Evolutionary conservation across 1,139 yeast genomes (phyloP).

Genomic region (Schwanniomyces etchellsii): DNA sequence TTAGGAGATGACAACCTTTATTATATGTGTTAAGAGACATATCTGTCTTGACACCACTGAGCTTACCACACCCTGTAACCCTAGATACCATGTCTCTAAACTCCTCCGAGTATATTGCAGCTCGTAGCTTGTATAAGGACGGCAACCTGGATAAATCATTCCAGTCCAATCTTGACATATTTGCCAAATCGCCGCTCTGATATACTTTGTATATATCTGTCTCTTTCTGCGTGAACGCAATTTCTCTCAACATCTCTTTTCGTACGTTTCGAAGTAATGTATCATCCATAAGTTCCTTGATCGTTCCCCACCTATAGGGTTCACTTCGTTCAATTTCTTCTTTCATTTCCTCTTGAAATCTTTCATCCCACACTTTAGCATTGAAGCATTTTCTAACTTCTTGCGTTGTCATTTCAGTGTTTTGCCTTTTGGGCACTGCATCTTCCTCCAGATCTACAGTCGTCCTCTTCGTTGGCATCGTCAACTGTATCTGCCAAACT

Average conservation of each 20-base stretch:
- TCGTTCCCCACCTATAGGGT: constrained; percentile 90
- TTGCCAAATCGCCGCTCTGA: constrained; percentile 95
- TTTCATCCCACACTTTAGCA: constrained; percentile 45
- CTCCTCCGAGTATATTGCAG: constrained; percentile 80
- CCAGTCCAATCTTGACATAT: constrained; percentile 77
- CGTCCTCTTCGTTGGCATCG: constrained; percentile 5
- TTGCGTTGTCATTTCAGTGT: constrained; percentile 20
- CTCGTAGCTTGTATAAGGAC: constrained; percentile 67
- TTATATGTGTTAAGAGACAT: constrained; percentile 89
- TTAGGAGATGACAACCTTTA: constrained; percentile 87
- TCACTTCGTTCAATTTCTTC: constrained; percentile 43
- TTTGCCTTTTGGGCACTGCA: constrained; percentile 12
- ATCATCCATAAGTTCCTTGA: constrained; percentile 68
- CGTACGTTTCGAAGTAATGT: constrained; percentile 72
- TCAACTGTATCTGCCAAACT: too few species aligned
- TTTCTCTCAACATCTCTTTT: constrained; percentile 72
- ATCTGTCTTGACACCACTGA: constrained; percentile 86
- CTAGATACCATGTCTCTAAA: constrained; percentile 79
- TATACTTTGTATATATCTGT: constrained; percentile 94
- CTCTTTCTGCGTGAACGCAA: constrained; percentile 90
- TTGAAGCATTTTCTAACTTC: constrained; percentile 49
- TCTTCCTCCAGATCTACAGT: constrained; percentile 1
- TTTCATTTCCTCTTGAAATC: constrained; percentile 37
- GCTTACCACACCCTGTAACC: constrained; percentile 83
- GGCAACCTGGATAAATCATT: constrained; percentile 72